Base-by-base conservation (phyloP, 2,329 filamentous ascomycete genomes). In the Hypoxylon sp. region DNA sequence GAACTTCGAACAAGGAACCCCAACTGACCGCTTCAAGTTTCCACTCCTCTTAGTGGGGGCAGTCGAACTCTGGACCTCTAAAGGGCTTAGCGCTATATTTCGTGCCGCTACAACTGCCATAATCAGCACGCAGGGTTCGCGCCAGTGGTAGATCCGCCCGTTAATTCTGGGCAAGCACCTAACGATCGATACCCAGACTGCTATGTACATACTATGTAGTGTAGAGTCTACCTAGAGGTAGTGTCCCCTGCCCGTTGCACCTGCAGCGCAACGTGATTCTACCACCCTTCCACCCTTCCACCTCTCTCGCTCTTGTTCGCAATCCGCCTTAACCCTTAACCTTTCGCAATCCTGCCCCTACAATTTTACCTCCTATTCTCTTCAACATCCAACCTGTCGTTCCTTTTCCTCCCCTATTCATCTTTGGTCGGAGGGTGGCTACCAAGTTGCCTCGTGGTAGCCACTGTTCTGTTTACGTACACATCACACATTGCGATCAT, bases 1-100 rank as follows among this genome's bases (percentile, higher is more conserved):
- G 6, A 40, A 20, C 16, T 11, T 8, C 20, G 16, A 56, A 67
- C 68, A 61, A 64, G 68, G 61, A 65, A 62, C 68, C 69, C 52
- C 58, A 69, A 74, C 72, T 74, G 73, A 75, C 72, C 73, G 74
- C 74, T 60, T 74, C 65, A 66, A 60, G 51, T 70, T 72, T 64
- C 61, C 64, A 65, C 65, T 63, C n/a, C 38, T 56, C 61, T 38
- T 58, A 65, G 70, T 71, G 70, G 64, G 66, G 68, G 30, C 40
- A 53, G 22, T 50, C 54, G 32, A 59, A 59, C 28, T 62, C 16
- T 60, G 26, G 61, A 53, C 61, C 60, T 55, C 24, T 38, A 64
- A 64, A 55, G 38, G 57, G 65, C 45, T 64, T 69, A 69, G 68
- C 58, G 65, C 44, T 26, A n/a, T 49, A 62, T 57, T 26, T 65